phyloP scores from a whole-genome alignment of 495 filamentous ascomycete species.

The Hypoxylon lenormandii region DNA sequence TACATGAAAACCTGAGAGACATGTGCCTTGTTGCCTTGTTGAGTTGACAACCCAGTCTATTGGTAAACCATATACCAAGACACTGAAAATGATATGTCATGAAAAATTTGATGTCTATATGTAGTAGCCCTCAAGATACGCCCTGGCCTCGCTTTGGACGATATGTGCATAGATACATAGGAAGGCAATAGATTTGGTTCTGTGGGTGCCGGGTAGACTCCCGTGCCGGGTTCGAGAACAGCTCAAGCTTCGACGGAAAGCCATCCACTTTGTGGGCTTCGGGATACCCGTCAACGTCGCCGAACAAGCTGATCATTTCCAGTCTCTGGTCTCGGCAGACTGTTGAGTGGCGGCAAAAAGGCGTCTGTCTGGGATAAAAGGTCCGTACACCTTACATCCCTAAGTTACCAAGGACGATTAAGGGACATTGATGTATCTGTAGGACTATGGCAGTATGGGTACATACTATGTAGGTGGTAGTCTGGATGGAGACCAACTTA shows the following conservation, averaged over 20 bases:
- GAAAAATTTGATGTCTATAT: slow-evolving; percentile 15
- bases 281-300: slow-evolving; percentile 10
- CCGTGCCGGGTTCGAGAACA: slow-evolving; percentile 8
- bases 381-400: background rate
- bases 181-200: background rate
- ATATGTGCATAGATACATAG: background rate
- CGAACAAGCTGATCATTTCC: slow-evolving; percentile 14
- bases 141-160: background rate
- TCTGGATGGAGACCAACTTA: slow-evolving; percentile 21
- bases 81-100: slow-evolving; percentile 12
- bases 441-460: background rate
- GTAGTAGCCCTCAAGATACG: background rate
- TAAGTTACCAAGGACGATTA: slow-evolving; percentile 3
- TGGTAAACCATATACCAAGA: slow-evolving; percentile 24
- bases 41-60: slow-evolving; percentile 15
- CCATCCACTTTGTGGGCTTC: slow-evolving; percentile 11
- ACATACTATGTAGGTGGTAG: slow-evolving; percentile 8
- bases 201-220: slow-evolving; percentile 15
- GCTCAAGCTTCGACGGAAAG: slow-evolving; percentile 9
- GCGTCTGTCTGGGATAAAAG: background rate
- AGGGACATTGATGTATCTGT: slow-evolving; percentile 7
- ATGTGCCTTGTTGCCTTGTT: slow-evolving; percentile 1
- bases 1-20: background rate
- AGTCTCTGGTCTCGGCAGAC: slow-evolving; percentile 20
- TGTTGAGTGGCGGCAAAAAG: slow-evolving; percentile 1